Percentiles rank a stretch among this genome's conserved stretches.
phyloP scores from a whole-genome alignment of 176 grass and related monocot genomes.

The Avena eriantha region DNA sequence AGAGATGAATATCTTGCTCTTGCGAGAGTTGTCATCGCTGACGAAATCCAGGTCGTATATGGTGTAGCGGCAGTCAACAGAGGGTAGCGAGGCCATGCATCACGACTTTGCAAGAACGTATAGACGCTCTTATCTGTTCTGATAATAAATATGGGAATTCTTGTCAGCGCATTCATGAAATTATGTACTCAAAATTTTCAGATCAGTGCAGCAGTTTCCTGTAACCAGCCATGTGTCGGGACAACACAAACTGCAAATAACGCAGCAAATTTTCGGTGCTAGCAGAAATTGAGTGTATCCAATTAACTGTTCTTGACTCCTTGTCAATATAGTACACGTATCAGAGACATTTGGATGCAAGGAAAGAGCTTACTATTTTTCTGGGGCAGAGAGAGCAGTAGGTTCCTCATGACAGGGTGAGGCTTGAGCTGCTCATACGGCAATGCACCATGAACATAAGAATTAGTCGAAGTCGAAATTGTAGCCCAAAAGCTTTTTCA shows the following conservation, averaged over 20 bases:
- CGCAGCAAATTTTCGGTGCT: neutral
- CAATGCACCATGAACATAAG: conserved; percentile 68
- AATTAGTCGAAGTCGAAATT: conserved; percentile 84
- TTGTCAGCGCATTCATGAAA: neutral
- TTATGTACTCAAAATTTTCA: neutral
- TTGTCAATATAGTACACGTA: too few species aligned
- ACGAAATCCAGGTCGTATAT: conserved; percentile 80
- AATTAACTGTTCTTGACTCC: neutral
- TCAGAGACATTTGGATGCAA: neutral
- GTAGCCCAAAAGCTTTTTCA: conserved; percentile 54
- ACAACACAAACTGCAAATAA: neutral
- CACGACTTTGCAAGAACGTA: neutral
- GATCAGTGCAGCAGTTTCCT: neutral
- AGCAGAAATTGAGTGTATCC: too few species aligned
- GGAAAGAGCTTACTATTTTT: conserved; percentile 64
- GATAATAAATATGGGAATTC: neutral
- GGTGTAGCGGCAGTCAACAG: conserved; percentile 70
- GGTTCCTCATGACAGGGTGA: conserved; percentile 72
- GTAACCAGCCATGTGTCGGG: neutral
- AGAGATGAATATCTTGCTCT: conserved; percentile 81
- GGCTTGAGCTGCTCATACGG: conserved; percentile 81
- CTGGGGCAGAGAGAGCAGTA: conserved; percentile 82
- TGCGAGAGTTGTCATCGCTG: conserved; percentile 70
- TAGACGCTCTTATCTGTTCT: conserved; percentile 71
- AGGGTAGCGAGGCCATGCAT: conserved; percentile 56